These are phyloP conservation scores for Ustilago sp. DNA, from an alignment of 1,284 basidiomycete species.

Conservation along the genomic window DNA sequence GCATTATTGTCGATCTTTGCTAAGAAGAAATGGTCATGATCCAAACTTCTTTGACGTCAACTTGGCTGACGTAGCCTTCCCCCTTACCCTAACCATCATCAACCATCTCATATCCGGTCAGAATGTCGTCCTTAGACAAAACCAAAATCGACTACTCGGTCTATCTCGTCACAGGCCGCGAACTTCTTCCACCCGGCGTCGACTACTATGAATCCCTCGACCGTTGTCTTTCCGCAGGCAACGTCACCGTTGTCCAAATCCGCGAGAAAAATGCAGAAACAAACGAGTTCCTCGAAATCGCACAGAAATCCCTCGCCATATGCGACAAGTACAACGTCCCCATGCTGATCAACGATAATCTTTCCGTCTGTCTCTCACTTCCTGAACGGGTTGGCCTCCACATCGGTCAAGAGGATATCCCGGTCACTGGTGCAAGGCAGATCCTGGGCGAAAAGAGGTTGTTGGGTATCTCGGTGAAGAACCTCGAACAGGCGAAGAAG, in stretches of 20 bases:
- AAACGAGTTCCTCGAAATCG: slow-evolving; percentile 80
- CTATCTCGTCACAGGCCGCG: slow-evolving; percentile 82
- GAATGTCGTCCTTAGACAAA: slow-evolving; percentile 24
- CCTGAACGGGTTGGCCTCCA: slow-evolving; percentile 81
- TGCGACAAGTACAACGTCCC: slow-evolving; percentile 85
- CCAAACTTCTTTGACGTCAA: slow-evolving; percentile 2
- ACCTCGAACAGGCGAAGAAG: slow-evolving; percentile 62
- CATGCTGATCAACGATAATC: slow-evolving; percentile 80
- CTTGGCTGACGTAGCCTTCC: background rate
- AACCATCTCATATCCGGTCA: background rate
- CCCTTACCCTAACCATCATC: background rate
- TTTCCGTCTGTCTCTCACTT: slow-evolving; percentile 59
- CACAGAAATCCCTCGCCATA: slow-evolving; percentile 78
- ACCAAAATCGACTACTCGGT: slow-evolving; percentile 55
- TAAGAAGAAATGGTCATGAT: background rate
- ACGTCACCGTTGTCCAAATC: slow-evolving; percentile 85
- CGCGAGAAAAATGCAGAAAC: slow-evolving; percentile 58
- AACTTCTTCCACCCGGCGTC: slow-evolving; percentile 79
- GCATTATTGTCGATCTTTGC: slow-evolving; percentile 11
- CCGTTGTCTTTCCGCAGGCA: slow-evolving; percentile 83
- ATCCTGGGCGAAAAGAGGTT: slow-evolving; percentile 78
- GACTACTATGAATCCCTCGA: slow-evolving; percentile 81
- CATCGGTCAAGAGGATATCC: slow-evolving; percentile 90
- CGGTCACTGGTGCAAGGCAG: slow-evolving; percentile 75
- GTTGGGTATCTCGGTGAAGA: slow-evolving; percentile 85